Evolutionary conservation across 2,329 filamentous ascomycete species (phyloP).

Genomic region (Aspergillus fructus): DNA sequence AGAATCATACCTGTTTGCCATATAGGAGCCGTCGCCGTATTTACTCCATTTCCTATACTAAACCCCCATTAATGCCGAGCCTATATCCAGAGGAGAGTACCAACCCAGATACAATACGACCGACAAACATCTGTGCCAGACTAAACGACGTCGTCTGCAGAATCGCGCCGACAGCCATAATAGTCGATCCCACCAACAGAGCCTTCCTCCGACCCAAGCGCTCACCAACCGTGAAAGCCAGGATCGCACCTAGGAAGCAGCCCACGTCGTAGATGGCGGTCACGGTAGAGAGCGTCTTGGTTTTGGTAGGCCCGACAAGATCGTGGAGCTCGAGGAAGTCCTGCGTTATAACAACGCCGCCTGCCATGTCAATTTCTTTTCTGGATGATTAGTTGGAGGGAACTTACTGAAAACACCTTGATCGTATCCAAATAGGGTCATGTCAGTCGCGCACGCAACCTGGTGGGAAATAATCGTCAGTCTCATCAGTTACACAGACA

Average conservation of each 20-base stretch:
- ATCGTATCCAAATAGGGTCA: slow-evolving; percentile 49
- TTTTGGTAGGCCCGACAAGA: slow-evolving; percentile 39
- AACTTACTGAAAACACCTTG: slow-evolving; percentile 53
- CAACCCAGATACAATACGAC: slow-evolving; percentile 38
- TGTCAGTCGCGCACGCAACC: slow-evolving; percentile 50
- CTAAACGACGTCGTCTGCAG: slow-evolving; percentile 48
- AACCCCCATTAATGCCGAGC: too few species aligned
- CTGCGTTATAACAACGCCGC: slow-evolving; percentile 55
- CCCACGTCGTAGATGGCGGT: slow-evolving; percentile 61
- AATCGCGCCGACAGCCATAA: slow-evolving; percentile 51
- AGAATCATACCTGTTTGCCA: slow-evolving; percentile 44
- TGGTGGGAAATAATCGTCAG: too few species aligned
- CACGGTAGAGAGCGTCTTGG: slow-evolving; percentile 45
- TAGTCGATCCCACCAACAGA: slow-evolving; percentile 47
- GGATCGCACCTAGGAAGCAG: slow-evolving; percentile 57
- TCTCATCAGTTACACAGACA: too few species aligned
- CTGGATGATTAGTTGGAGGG: too few species aligned
- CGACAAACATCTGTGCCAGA: slow-evolving; percentile 52
- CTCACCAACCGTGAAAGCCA: slow-evolving; percentile 48
- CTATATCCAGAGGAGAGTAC: not conserved
- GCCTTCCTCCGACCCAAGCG: slow-evolving; percentile 48
- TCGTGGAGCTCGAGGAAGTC: slow-evolving; percentile 53
- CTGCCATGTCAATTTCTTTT: slow-evolving; percentile 19
- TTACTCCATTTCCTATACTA: slow-evolving; percentile 43
- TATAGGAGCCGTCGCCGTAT: slow-evolving; percentile 51